Base-by-base conservation (phyloP, 2,329 filamentous ascomycete species). In the Escovopsis sp. region DNA sequence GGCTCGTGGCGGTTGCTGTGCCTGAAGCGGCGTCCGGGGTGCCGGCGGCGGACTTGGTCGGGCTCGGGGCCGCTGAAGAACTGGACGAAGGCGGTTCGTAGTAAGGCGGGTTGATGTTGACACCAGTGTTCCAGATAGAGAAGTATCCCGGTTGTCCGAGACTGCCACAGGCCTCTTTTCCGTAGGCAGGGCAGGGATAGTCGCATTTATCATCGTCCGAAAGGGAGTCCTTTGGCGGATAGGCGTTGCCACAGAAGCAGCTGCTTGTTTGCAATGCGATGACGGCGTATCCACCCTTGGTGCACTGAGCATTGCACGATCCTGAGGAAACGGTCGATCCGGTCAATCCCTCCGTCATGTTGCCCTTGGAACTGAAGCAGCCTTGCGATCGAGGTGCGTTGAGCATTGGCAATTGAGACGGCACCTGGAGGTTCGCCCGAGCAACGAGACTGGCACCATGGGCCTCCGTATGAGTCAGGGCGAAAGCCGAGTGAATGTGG, bases 211-310 rank as follows among this genome's bases (percentile, higher is more conserved):
- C 57, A 53, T 80, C 71, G 36, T 70, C 63, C 7, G 75, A 70
- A 45, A 78, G 56, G 34, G 65, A 64, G 13, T 63, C 63, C 33
- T 65, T 52, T 13, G 77, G 66, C 0, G 87, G 87, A 38, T 88
- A 70, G 44, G 68, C 60, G 47, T 76, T 63, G 45, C 86, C 87
- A 53, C 87, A 94, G 53, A 68, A 84, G 62, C 87, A 94, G 14
- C 68, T 65, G 13, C 73, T 73, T 14, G 70, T 68, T 7, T 70
- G 73, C 36, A 84, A 62, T 29, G 70, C 84, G 52, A 79, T 74
- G 7, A 86, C 81, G 1, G 68, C 50, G 29, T 58, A 64, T 31
- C 71, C 67, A 7, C 65, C 52, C 1, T 60, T 53, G 3, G 60
- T 53, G 52, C 71, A 75, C 1, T 51, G 39, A 0, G 49, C 27